Base-by-base conservation (phyloP, 2,329 filamentous ascomycete genomes). In the Phymatotrichopsis omnivora region DNA sequence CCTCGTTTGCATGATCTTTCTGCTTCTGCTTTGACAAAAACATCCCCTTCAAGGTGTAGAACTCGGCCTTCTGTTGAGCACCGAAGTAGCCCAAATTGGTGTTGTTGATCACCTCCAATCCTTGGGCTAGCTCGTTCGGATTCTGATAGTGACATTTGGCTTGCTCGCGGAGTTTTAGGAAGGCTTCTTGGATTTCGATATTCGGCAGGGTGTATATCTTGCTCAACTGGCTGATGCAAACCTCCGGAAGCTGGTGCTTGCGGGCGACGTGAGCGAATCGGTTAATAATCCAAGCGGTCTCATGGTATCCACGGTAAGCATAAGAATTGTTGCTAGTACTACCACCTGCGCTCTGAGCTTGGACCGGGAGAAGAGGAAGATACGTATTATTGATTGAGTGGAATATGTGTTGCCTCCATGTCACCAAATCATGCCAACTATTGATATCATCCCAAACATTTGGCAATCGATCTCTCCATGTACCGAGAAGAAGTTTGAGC, bases 401-500 rank as follows among this genome's bases (percentile, higher is more conserved):
- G 68, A 99, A 99, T 50, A 99, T 95, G 64, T 99, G 91, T 62
- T 98, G 93, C 56, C 91, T 79, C 91, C 91, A 99, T 1, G 91
- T 98, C n/a, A 99, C 91, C 30, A 99, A 70, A 61, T 98, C 93
- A 63, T 98, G 91, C 91, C 91, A 99, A 29, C 91, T 85, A 54
- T 93, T 94, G 64, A 99, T 98, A 63, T 99, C 91, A 62, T 99
- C 91, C 91, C 91, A 99, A 3, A 94, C 82, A 60, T 99, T 99
- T 2, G 91, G 91, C 41, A 98, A 68, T 37, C 91, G 77, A 62
- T 99, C 91, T 47, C 91, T 79, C 91, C 91, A 99, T 6, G 89
- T 91, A 43, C 85, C 85, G 4, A 98, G 74, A 3, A 96, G 75
- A 41, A 98, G 67, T 67, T 98, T 98, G 2, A 98, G 74, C 66